phyloP scores from a whole-genome alignment of 768 basidiomycete species.

The Collybia sp. region DNA sequence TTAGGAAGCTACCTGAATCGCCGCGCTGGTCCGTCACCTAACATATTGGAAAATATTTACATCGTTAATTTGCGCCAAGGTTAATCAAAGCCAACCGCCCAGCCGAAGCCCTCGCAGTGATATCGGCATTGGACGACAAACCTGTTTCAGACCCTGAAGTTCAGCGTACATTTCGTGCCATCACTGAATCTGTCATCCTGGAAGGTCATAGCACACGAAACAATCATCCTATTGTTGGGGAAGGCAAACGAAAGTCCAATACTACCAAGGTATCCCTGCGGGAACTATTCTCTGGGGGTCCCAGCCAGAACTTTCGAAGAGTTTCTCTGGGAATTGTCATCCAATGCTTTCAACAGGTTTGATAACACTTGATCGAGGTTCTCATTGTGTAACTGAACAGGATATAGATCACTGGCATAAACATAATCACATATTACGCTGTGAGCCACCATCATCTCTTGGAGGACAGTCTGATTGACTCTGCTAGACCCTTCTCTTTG shows the following conservation, averaged over 20 bases:
- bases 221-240: conserved; percentile 1
- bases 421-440: conserved; percentile 59
- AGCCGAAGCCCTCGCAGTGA: conserved; percentile 54
- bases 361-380: neutral
- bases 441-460: conserved; percentile 7
- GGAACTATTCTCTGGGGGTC: conserved; percentile 54
- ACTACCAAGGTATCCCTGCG: conserved; percentile 30
- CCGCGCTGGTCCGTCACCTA: conserved; percentile 41
- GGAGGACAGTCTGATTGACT: neutral
- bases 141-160: conserved; percentile 40
- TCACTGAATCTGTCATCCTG: conserved; percentile 45
- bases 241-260: neutral
- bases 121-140: conserved; percentile 57
- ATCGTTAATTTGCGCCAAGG: conserved; percentile 24
- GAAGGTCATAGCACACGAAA: conserved; percentile 23
- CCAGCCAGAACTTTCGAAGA: conserved; percentile 57
- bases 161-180: conserved; percentile 47
- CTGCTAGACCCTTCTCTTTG: conserved; percentile 47
- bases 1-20: conserved; percentile 50
- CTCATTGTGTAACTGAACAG: neutral
- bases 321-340: conserved; percentile 49
- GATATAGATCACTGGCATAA: conserved; percentile 52
- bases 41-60: neutral
- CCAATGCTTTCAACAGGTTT: conserved; percentile 61
- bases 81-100: conserved; percentile 50